phyloP scores from a whole-genome alignment of 345 rosid species.

The Acer saccharum region DNA sequence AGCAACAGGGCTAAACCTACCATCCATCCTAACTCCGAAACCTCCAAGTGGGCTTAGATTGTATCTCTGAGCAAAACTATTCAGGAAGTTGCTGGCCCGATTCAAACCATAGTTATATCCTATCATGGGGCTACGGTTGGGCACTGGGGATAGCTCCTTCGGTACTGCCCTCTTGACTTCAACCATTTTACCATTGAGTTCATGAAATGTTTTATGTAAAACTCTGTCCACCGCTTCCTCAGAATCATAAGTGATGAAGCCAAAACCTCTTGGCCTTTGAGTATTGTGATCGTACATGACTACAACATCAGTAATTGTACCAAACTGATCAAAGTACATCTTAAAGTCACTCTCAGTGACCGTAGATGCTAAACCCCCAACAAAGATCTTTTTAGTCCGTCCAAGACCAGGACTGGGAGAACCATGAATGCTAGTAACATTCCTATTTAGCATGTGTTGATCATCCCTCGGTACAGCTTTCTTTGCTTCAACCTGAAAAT shows the following conservation, averaged over 20 bases:
- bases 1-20: slow-evolving; percentile 78
- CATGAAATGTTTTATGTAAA: slow-evolving; percentile 87
- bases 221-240: slow-evolving; percentile 94
- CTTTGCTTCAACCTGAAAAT: slow-evolving; percentile 92
- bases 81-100: slow-evolving; percentile 68
- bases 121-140: slow-evolving; percentile 65
- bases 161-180: slow-evolving; percentile 99
- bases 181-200: slow-evolving; percentile 95
- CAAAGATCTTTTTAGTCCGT: slow-evolving; percentile 83
- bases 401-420: slow-evolving; percentile 61
- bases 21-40: slow-evolving; percentile 64
- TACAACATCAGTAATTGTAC: slow-evolving; percentile 82
- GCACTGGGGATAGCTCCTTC: slow-evolving; percentile 74
- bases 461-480: slow-evolving; percentile 93
- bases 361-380: slow-evolving; percentile 84
- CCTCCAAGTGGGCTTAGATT: slow-evolving; percentile 55
- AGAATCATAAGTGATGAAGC: slow-evolving; percentile 92
- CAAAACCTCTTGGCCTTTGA: slow-evolving; percentile 97
- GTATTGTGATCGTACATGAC: slow-evolving; percentile 99
- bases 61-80: slow-evolving; percentile 71
- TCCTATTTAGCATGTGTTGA: slow-evolving; percentile 68
- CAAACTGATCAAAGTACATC: slow-evolving; percentile 87
- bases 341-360: slow-evolving; percentile 74
- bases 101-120: slow-evolving; percentile 68
- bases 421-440: slow-evolving; percentile 49